Base-by-base conservation (phyloP, 2,329 filamentous ascomycete species). In the Endothia cerciana region DNA sequence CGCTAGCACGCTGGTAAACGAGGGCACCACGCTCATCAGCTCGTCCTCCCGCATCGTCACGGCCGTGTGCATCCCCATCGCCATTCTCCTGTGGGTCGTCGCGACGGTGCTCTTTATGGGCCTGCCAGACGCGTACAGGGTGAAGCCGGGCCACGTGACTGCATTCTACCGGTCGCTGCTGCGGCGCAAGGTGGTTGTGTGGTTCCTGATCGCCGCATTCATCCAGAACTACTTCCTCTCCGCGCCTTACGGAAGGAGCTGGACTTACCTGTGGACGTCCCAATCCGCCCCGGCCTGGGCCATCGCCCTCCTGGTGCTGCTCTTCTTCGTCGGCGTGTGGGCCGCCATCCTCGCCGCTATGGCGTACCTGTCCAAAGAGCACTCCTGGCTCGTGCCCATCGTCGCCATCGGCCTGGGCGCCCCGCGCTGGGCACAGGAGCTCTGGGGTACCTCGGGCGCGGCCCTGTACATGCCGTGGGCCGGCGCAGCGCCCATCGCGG, bases 191-290 rank as follows among this genome's bases (percentile, higher is more conserved):
- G 86, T 89, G 67, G 82, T 89, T 56, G 76, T 87, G 19, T 89
- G 87, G 87, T 89, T 87, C 77, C 85, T 88, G 74, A 74, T 86
- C 61, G 81, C 83, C 0, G 84, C 89, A 33, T 76, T 88, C 65
- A 76, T 89, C 40, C 87, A 89, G 71, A 89, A 89, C 72, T 88
- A 87, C 79, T 89, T 86, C 75, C 79, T 89, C 45, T 85, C 84
- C n/a, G 82, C 86, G 1, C 85, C 84, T 0, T 89, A 88, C 69
- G 87, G 87, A 36, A 82, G 87, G 47, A 89, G 89, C 72, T 89
- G 87, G 87, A 77, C 77, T n/a, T 90, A 83, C 75, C 80, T 89
- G 6, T 68, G 65, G 60, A 64, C 60, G 13, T 68, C 66, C n/a
- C n/a, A 17, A 87, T 84, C 82, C 70, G 82, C 84, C 1, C 79